Evolutionary conservation across 306 rosid genomes (phyloP).

Genomic region (Astragalus membranaceus): DNA sequence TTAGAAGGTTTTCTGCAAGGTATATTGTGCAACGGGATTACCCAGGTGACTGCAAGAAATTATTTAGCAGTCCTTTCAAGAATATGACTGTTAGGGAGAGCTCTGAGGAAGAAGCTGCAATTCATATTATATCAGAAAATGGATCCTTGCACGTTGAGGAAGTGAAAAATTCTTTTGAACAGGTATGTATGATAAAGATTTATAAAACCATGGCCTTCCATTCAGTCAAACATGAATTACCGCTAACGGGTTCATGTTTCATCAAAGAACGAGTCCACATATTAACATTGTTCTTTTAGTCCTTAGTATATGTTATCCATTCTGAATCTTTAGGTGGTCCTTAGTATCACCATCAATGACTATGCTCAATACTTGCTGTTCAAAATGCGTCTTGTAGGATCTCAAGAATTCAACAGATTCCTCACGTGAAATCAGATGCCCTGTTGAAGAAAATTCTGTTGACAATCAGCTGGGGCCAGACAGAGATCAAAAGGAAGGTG

Average conservation of each 20-base stretch:
- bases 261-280: not conserved
- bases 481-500: slow-evolving; percentile 9
- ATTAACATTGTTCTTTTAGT: not conserved
- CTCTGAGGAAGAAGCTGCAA: slow-evolving; percentile 17
- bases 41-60: slow-evolving; percentile 39
- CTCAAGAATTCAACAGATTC: slow-evolving; percentile 24
- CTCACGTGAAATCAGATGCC: slow-evolving; percentile 13
- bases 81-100: slow-evolving; percentile 19
- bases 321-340: not conserved
- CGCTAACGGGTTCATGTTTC: not conserved
- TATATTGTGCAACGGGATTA: slow-evolving; percentile 40
- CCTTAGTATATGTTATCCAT: not conserved
- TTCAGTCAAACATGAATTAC: slow-evolving; percentile 1
- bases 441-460: slow-evolving; percentile 23
- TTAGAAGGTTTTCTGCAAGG: slow-evolving; percentile 42
- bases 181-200: slow-evolving; percentile 8
- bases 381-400: slow-evolving; percentile 29
- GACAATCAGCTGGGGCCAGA: slow-evolving; percentile 1
- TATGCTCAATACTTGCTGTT: slow-evolving; percentile 17
- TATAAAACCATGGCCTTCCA: not conserved
- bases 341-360: not conserved
- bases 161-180: slow-evolving; percentile 16
- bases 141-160: slow-evolving; percentile 24
- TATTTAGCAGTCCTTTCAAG: slow-evolving; percentile 34
- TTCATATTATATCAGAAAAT: slow-evolving; percentile 18